These are phyloP conservation scores for Podospora didyma DNA, from an alignment of 495 filamentous ascomycete genomes.

Conservation along the genomic window DNA sequence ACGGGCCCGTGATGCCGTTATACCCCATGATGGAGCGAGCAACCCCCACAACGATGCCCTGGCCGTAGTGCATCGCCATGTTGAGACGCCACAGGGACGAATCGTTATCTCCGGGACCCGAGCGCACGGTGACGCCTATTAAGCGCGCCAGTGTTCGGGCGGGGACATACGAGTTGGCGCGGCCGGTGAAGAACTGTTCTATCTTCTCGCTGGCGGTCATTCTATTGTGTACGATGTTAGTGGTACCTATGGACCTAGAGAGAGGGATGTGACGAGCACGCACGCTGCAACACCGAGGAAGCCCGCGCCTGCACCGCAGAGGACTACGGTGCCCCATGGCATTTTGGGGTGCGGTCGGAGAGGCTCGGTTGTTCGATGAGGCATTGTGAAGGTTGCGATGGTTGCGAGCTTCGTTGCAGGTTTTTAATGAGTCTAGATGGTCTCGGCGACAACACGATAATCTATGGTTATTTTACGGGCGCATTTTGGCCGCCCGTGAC, in stretches of 20 bases:
- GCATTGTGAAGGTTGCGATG: constrained; percentile 1
- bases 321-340: constrained; percentile 4
- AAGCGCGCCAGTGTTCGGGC: constrained; percentile 10
- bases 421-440: no score
- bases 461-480: no score
- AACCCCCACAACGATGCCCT: constrained; percentile 14
- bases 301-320: constrained; percentile 9
- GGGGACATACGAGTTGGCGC: constrained; percentile 13
- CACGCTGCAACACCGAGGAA: constrained; percentile 13
- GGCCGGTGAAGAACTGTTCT: constrained; percentile 11
- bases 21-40: constrained; percentile 22
- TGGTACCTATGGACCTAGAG: neutral
- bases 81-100: constrained; percentile 7
- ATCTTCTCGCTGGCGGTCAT: constrained; percentile 12
- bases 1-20: constrained; percentile 28
- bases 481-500: no score
- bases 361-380: constrained; percentile 2
- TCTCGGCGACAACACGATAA: no score
- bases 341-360: neutral
- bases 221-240: neutral
- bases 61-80: constrained; percentile 24
- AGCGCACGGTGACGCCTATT: neutral
- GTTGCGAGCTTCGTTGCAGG: no score
- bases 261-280: neutral
- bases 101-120: neutral